Percentiles rank a stretch among this genome's conserved stretches.
Conservation (phyloP, 2,329 filamentous ascomycete species). For the Neoascochyta sp. region DNA sequence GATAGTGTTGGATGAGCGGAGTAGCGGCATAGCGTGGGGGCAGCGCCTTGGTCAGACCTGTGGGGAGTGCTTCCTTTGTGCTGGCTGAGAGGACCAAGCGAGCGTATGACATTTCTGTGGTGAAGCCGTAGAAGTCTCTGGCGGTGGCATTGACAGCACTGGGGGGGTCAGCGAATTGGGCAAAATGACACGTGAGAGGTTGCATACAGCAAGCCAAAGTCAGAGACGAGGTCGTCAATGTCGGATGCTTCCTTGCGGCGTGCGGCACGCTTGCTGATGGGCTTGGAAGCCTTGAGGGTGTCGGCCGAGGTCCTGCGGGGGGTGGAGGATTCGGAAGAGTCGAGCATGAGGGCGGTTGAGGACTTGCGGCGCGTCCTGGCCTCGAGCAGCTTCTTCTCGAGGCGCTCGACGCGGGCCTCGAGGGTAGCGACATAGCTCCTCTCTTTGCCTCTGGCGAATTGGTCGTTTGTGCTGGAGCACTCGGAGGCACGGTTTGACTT, state of each 20-base stretch:
- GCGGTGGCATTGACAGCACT: conserved; percentile 93
- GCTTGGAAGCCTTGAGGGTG: conserved; percentile 30
- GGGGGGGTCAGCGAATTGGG: conserved; percentile 8
- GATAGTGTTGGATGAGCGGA: conserved; percentile 74
- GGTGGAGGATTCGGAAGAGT: conserved; percentile 49
- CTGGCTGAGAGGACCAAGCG: conserved; percentile 82
- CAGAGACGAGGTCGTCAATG: conserved; percentile 86
- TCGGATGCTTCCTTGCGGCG: conserved; percentile 70
- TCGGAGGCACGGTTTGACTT: conserved; percentile 81
- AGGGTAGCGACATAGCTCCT: conserved; percentile 93
- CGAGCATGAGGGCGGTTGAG: conserved; percentile 65
- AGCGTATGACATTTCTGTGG: conserved; percentile 87
- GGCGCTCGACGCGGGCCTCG: conserved; percentile 84
- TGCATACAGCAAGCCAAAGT: conserved; percentile 83
- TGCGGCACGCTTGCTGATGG: conserved; percentile 41
- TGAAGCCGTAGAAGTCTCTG: conserved; percentile 85
- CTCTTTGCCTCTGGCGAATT: conserved; percentile 93
- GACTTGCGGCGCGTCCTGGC: conserved; percentile 67
- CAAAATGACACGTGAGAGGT: neutral
- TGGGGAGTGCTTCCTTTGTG: conserved; percentile 67
- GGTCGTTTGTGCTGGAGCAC: conserved; percentile 91
- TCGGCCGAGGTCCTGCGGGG: conserved; percentile 49
- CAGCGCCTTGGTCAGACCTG: conserved; percentile 56
- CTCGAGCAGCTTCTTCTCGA: conserved; percentile 69
- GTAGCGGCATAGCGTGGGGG: conserved; percentile 68